These are phyloP conservation scores for Zea luxurians DNA, from an alignment of 176 grass and related monocot species.

Conservation along the genomic window DNA sequence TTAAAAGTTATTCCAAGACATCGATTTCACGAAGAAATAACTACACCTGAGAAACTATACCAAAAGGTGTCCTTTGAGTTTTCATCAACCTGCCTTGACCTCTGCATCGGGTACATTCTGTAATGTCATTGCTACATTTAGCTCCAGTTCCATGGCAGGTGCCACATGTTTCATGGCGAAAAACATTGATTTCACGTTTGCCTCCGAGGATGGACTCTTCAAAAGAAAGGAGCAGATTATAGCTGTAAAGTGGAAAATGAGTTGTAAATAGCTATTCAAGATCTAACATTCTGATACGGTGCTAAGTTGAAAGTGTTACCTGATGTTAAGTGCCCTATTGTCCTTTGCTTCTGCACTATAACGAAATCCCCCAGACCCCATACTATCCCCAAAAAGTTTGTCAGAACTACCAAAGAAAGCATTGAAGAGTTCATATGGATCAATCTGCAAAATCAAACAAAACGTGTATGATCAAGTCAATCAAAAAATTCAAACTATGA, in stretches of 20 bases:
- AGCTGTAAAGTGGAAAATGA: slow-evolving; percentile 46
- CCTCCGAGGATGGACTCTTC: slow-evolving; percentile 84
- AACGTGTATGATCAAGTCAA: slow-evolving; percentile 23
- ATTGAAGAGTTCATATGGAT: slow-evolving; percentile 89
- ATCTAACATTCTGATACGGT: slow-evolving; percentile 8
- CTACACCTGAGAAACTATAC: slow-evolving; percentile 81
- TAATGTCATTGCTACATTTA: slow-evolving; percentile 63
- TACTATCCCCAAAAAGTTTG: slow-evolving; percentile 59
- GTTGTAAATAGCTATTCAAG: slow-evolving; percentile 24
- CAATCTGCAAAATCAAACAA: slow-evolving; percentile 52
- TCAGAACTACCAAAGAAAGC: slow-evolving; percentile 68
- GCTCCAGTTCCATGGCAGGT: slow-evolving; percentile 71
- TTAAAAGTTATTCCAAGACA: not conserved
- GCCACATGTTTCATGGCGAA: slow-evolving; percentile 58
- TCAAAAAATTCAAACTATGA: not conserved
- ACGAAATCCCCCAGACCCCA: slow-evolving; percentile 46
- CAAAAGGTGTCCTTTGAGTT: slow-evolving; percentile 78
- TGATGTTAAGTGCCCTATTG: slow-evolving; percentile 65
- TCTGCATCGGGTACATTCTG: slow-evolving; percentile 61
- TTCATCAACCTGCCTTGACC: slow-evolving; percentile 74
- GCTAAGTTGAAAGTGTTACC: slow-evolving; percentile 42
- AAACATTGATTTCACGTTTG: slow-evolving; percentile 51
- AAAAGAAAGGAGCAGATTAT: slow-evolving; percentile 81
- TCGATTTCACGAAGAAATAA: not conserved
- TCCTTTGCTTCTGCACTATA: slow-evolving; percentile 51